Conservation (phyloP, 345 rosid species). For the Brassica incana region DNA sequence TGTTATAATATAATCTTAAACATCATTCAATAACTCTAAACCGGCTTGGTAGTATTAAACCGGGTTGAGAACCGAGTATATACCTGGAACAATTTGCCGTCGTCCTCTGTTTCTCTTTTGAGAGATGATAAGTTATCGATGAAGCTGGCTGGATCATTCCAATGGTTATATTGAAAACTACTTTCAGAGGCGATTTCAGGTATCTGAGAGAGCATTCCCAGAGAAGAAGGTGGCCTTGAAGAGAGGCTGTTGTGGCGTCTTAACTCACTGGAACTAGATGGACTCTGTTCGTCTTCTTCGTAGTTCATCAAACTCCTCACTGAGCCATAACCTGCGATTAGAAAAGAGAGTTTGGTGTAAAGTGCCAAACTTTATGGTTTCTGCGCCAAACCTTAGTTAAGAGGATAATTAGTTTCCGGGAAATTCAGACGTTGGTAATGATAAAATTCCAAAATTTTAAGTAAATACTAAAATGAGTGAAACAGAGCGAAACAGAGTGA, state of each 20-base stretch:
- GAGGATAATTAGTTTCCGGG: not conserved
- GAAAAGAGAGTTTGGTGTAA: not conserved
- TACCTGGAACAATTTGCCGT: constrained; percentile 56
- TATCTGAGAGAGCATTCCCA: constrained; percentile 63
- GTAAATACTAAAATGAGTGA: too few species aligned
- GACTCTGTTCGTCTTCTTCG: constrained; percentile 50
- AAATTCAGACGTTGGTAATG: not conserved
- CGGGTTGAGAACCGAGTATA: constrained; percentile 12
- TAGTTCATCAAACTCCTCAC: constrained; percentile 53
- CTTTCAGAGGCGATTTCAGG: constrained; percentile 55
- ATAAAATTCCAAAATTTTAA: too few species aligned
- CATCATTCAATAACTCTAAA: constrained; percentile 5
- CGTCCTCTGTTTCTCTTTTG: constrained; percentile 53
- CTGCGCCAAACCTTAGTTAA: not conserved
- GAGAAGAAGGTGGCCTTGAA: constrained; percentile 63
- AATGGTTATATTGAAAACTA: constrained; percentile 53
- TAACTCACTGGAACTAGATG: constrained; percentile 48
- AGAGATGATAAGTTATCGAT: constrained; percentile 44
- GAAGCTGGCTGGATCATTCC: constrained; percentile 59
- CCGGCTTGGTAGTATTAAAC: constrained; percentile 18
- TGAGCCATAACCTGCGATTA: constrained; percentile 54
- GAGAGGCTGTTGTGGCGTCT: constrained; percentile 61
- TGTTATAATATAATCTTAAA: constrained; percentile 23
- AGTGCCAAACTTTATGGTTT: constrained; percentile 20
- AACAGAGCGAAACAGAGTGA: too few species aligned